Conservation (phyloP, 371 early-diverging fungal species). For the Mortierella sp. region DNA sequence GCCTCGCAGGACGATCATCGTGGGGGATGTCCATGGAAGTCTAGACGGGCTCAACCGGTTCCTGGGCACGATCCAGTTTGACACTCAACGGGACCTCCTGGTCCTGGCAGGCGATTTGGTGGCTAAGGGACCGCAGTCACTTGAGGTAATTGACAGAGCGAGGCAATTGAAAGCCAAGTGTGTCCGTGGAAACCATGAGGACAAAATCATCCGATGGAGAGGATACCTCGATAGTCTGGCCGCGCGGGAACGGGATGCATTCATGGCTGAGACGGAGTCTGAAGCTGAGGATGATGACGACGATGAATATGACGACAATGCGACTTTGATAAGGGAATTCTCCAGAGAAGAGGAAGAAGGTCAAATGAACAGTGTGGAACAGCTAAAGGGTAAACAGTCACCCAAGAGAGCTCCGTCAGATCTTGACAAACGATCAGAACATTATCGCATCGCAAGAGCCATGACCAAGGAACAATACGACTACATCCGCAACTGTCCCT, state of each 20-base stretch:
- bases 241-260: background rate
- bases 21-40: constrained; percentile 84
- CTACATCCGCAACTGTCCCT: constrained; percentile 70
- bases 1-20: constrained; percentile 66
- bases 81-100: constrained; percentile 61
- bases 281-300: constrained; percentile 6
- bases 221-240: constrained; percentile 60
- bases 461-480: constrained; percentile 65
- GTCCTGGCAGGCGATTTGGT: constrained; percentile 79
- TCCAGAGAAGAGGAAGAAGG: constrained; percentile 6
- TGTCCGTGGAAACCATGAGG: constrained; percentile 85
- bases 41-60: constrained; percentile 65
- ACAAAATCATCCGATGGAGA: constrained; percentile 72
- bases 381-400: background rate
- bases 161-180: constrained; percentile 62
- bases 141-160: constrained; percentile 69
- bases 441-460: constrained; percentile 55
- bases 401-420: constrained; percentile 29
- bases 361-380: background rate
- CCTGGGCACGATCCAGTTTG: constrained; percentile 60
- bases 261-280: background rate
- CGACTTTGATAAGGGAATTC: no score
- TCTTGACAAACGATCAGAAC: constrained; percentile 32
- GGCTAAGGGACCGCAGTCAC: constrained; percentile 76
- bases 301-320: background rate